Conservation (phyloP, 2,329 filamentous ascomycete genomes). For the Scortechinia acanthostroma region DNA sequence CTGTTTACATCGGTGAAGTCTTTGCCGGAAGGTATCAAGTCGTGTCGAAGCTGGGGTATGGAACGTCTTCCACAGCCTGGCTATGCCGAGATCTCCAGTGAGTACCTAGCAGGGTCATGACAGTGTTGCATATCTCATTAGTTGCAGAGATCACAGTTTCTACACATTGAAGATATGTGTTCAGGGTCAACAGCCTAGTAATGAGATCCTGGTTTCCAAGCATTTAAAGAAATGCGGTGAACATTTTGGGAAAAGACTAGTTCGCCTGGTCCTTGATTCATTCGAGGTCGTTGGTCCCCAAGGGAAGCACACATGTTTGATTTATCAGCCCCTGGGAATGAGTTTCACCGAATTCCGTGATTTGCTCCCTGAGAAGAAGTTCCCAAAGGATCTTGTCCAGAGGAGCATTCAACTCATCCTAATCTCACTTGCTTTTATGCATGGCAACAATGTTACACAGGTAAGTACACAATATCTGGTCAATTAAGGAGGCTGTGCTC, state of each 20-base stretch:
- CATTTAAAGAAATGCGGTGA: conserved; percentile 8
- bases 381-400: conserved; percentile 13
- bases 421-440: conserved; percentile 10
- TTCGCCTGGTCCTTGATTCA: conserved; percentile 7
- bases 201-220: conserved; percentile 9
- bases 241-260: conserved; percentile 7
- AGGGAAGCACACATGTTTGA: conserved; percentile 11
- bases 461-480: conserved; percentile 7
- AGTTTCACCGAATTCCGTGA: conserved; percentile 12
- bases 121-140: neutral
- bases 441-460: conserved; percentile 9
- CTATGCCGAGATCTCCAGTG: conserved; percentile 10
- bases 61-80: conserved; percentile 8
- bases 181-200: conserved; percentile 3
- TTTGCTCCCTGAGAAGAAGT: conserved; percentile 9
- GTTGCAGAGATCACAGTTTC: conserved; percentile 3
- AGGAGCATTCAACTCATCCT: conserved; percentile 9
- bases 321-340: conserved; percentile 10
- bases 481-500: neutral
- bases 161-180: conserved; percentile 8
- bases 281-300: conserved; percentile 9
- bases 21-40: conserved; percentile 9
- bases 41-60: conserved; percentile 7
- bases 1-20: conserved; percentile 8
- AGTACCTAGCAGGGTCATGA: conserved; percentile 1